Base-by-base conservation (phyloP, 176 grass and related monocot genomes). In the Avena eriantha region DNA sequence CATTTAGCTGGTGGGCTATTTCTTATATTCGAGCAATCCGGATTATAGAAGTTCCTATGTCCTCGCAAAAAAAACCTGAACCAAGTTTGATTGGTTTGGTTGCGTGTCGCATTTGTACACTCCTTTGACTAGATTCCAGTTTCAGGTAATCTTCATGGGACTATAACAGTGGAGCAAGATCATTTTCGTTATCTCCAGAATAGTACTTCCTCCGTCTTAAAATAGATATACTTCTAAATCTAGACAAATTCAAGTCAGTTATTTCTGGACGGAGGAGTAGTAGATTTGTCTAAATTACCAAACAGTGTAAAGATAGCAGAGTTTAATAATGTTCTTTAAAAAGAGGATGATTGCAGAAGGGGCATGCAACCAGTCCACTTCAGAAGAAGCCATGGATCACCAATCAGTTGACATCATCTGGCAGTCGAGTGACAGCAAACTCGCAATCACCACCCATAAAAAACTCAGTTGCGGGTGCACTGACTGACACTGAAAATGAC, bases 401-500 rank as follows among this genome's bases (percentile, higher is more conserved):
- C 68, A 22, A 59, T 87, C 41, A 8, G 47, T 87, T 84, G 76
- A 80, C 89, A 80, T 87, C 80, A 84, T 26, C 55, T 43, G 4
- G 14, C 24, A 39, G 24, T 47, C 80, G 7, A 49, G 85, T 68
- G 85, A 84, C 29, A 69, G 3, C 47, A 81, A 81, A n/a, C 69
- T 77, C 83, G 14, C 59, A 41, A 69, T 84, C 82, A 80, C n/a
- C 59, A 17, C 5, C 12, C 18, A 77, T 49, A 50, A 26, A 80
- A 84, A 91, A 84, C 49, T 67, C 76, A 70, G 85, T 76, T 80
- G 85, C 29, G 41, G 77, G 15, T 79, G 80, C 80, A 83, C 79
- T 79, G 84, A 69, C 55, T 48, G 66, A 73, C 73, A 69, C 74
- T 90, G 84, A 83, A 87, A 79, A 46, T 19, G 65, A 90, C 35